Conservation (phyloP, 768 basidiomycete genomes). For the Psilocybe tampanensis region DNA sequence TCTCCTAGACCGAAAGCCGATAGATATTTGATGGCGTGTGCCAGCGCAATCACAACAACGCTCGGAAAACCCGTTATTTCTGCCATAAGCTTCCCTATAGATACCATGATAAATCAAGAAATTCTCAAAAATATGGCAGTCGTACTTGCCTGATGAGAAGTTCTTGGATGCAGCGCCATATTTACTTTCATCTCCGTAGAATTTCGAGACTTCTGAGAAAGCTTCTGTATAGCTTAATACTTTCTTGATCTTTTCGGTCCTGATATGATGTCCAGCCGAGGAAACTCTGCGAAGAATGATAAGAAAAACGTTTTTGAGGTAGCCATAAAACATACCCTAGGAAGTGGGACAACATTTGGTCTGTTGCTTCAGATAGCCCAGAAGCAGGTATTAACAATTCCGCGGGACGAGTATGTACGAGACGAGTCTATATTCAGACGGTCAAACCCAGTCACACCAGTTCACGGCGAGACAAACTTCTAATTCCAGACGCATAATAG, state of each 20-base stretch:
- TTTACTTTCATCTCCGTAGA: conserved; percentile 60
- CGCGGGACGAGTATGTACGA: conserved; percentile 82
- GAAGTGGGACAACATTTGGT: conserved; percentile 76
- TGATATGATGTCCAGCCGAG: conserved; percentile 43
- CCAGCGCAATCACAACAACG: conserved; percentile 69
- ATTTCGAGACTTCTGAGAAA: conserved; percentile 64
- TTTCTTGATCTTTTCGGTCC: conserved; percentile 63
- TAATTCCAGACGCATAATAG: conserved; percentile 83
- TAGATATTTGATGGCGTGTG: conserved; percentile 72
- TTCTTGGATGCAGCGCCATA: conserved; percentile 40
- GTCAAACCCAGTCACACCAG: conserved; percentile 1
- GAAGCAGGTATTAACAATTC: conserved; percentile 72
- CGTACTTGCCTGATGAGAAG: conserved; percentile 44
- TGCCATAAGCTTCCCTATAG: conserved; percentile 62
- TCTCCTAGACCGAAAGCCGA: conserved; percentile 77
- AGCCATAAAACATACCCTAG: conserved; percentile 47
- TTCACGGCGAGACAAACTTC: conserved; percentile 53
- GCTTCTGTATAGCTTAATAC: conserved; percentile 66
- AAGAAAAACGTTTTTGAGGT: not conserved
- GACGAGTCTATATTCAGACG: conserved; percentile 61
- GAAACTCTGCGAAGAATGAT: conserved; percentile 34
- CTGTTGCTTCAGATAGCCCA: conserved; percentile 67
- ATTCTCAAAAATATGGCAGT: not conserved
- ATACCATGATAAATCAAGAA: not conserved
- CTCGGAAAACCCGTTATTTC: conserved; percentile 68